Evolutionary conservation across 768 basidiomycete species (phyloP).

Genomic region (Imleria badia): DNA sequence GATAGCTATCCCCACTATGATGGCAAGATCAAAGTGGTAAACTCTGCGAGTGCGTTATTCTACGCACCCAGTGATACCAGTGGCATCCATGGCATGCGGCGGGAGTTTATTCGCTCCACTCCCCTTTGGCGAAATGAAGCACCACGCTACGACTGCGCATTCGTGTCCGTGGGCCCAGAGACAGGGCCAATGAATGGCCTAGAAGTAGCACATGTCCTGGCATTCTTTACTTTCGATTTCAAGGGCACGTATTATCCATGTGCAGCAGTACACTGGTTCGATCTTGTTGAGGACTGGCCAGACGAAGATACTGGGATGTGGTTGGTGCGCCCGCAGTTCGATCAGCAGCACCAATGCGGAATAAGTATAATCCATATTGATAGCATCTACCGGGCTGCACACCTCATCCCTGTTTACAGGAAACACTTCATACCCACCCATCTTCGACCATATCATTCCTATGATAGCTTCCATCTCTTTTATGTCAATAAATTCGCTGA

Average conservation of each 20-base stretch:
- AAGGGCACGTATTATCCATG: slow-evolving; percentile 12
- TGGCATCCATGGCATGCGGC: neutral
- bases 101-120: neutral
- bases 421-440: neutral
- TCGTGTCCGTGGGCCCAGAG: neutral
- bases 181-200: slow-evolving; percentile 15
- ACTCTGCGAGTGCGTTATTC: neutral
- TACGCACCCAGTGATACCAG: neutral
- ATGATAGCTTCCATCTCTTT: neutral
- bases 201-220: slow-evolving; percentile 11
- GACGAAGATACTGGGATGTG: slow-evolving; percentile 31
- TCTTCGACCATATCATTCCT: neutral
- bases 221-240: slow-evolving; percentile 26
- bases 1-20: neutral
- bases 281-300: slow-evolving; percentile 15
- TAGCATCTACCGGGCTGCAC: neutral
- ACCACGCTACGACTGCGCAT: slow-evolving; percentile 19
- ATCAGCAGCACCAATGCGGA: neutral
- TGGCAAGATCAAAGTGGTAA: neutral
- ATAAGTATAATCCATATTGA: neutral
- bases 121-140: neutral
- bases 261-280: slow-evolving; percentile 24
- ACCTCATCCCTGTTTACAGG: neutral
- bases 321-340: slow-evolving; percentile 19
- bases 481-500: neutral